A percentile compares a stretch with the other conserved stretches of the same genome.
Conservation (phyloP, 768 basidiomycete species). For the Sporobolomyces roseus region DNA sequence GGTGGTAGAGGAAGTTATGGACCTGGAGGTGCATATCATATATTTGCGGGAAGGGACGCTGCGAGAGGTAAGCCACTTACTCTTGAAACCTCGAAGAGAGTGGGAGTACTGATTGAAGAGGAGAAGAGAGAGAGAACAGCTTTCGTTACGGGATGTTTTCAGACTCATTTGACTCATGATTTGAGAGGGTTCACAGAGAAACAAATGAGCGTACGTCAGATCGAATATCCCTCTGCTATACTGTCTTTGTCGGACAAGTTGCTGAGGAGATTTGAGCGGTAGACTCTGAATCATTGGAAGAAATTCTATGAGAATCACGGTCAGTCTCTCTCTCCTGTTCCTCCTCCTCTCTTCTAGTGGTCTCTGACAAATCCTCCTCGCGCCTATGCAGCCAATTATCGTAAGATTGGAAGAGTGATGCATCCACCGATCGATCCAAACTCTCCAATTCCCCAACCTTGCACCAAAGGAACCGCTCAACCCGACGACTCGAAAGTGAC, state of each 20-base stretch:
- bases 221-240: not conserved
- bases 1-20: slow-evolving; percentile 69
- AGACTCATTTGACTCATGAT: slow-evolving; percentile 85
- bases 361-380: not conserved
- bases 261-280: not conserved
- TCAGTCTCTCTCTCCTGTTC: not conserved
- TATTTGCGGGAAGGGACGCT: slow-evolving; percentile 59
- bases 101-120: no score
- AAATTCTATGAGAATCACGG: slow-evolving; percentile 54
- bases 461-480: not conserved
- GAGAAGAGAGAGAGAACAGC: slow-evolving; percentile 62
- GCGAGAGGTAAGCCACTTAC: slow-evolving; percentile 13
- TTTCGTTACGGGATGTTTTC: slow-evolving; percentile 90
- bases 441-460: not conserved
- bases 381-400: slow-evolving; percentile 21
- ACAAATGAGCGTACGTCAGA: slow-evolving; percentile 63
- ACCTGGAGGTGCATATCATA: slow-evolving; percentile 63
- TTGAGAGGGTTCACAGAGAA: slow-evolving; percentile 69
- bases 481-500: not conserved
- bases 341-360: not conserved
- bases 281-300: slow-evolving; percentile 87
- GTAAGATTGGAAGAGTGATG: slow-evolving; percentile 45
- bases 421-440: slow-evolving; percentile 57
- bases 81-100: no score
- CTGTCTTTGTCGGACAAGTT: not conserved